A percentile compares a stretch with the other conserved stretches of the same genome.
Conservation (phyloP, 257 asterid species). For the Sherardia arvensis region DNA sequence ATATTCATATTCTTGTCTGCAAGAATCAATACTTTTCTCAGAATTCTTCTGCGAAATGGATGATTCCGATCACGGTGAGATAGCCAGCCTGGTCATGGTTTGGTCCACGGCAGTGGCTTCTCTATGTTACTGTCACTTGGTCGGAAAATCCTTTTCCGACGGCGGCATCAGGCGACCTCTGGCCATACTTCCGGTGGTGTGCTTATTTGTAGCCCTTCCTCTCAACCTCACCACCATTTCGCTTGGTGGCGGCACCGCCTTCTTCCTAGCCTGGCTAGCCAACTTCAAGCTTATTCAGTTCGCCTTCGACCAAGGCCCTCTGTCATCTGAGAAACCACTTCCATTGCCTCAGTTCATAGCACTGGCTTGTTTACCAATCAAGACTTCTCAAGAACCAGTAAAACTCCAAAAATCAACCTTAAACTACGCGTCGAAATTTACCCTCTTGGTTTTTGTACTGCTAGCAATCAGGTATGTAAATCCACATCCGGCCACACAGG, state of each 20-base stretch:
- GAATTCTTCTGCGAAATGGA: conserved; percentile 19
- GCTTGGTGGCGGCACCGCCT: conserved; percentile 36
- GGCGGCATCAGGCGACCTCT: conserved; percentile 19
- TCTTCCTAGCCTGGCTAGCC: conserved; percentile 53
- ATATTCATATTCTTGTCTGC: not conserved
- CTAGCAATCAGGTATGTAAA: conserved; percentile 8
- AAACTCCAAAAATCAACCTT: conserved; percentile 11
- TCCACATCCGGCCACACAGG: conserved; percentile 14
- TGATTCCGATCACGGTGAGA: conserved; percentile 21
- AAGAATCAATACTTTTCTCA: not conserved
- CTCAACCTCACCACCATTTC: conserved; percentile 33
- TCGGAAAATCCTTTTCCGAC: conserved; percentile 10
- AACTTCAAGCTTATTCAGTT: conserved; percentile 47
- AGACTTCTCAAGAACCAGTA: conserved; percentile 9
- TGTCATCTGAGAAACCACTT: conserved; percentile 24
- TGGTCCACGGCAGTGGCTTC: conserved; percentile 28
- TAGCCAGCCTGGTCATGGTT: conserved; percentile 29
- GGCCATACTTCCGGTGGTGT: conserved; percentile 28
- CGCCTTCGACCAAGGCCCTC: conserved; percentile 37
- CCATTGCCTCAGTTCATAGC: conserved; percentile 28
- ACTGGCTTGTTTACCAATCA: conserved; percentile 42
- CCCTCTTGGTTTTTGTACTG: conserved; percentile 12
- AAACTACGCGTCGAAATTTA: conserved; percentile 15
- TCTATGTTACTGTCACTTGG: conserved; percentile 29
- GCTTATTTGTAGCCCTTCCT: conserved; percentile 36